Evolutionary conservation across 257 asterid species (phyloP).

Genomic region (Przewalskia tangutica): DNA sequence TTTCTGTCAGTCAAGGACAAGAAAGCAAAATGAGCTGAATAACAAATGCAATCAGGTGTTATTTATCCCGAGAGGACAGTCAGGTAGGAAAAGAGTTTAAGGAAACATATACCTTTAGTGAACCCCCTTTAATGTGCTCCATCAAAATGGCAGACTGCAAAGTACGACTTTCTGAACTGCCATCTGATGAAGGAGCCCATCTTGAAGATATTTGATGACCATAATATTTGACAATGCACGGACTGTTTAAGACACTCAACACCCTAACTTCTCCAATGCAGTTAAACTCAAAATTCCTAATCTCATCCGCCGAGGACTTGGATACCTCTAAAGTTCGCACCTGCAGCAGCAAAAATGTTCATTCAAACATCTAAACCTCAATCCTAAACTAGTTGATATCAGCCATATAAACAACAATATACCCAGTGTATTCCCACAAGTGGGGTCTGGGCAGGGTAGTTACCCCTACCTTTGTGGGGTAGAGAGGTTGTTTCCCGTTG

Average conservation of each 20-base stretch:
- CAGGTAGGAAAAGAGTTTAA: background rate
- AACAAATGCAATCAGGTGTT: background rate
- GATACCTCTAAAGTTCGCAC: conserved; percentile 61
- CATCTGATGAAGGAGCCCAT: conserved; percentile 52
- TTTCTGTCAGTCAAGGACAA: conserved; percentile 27
- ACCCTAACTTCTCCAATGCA: conserved; percentile 90
- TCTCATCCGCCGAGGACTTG: conserved; percentile 51
- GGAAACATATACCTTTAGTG: conserved; percentile 53
- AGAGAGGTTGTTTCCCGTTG: too few species aligned
- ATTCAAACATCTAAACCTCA: conserved; percentile 1
- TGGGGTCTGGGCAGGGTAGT: too few species aligned
- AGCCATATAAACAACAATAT: background rate
- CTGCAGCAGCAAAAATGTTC: conserved; percentile 30
- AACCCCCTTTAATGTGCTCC: conserved; percentile 92
- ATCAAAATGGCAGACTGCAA: conserved; percentile 66
- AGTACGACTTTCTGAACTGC: conserved; percentile 40
- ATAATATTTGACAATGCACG: conserved; percentile 66
- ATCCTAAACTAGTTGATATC: background rate
- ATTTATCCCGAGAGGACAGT: background rate
- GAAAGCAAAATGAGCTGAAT: background rate
- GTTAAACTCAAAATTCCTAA: conserved; percentile 57
- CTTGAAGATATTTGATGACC: conserved; percentile 89
- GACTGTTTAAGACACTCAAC: conserved; percentile 64
- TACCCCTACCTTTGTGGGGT: too few species aligned
- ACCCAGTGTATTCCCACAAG: too few species aligned